Evolutionary conservation across 805 yeast genomes (phyloP), one percentile per base, ranked within the genome.

Genomic region (Pichia exigua): DNA sequence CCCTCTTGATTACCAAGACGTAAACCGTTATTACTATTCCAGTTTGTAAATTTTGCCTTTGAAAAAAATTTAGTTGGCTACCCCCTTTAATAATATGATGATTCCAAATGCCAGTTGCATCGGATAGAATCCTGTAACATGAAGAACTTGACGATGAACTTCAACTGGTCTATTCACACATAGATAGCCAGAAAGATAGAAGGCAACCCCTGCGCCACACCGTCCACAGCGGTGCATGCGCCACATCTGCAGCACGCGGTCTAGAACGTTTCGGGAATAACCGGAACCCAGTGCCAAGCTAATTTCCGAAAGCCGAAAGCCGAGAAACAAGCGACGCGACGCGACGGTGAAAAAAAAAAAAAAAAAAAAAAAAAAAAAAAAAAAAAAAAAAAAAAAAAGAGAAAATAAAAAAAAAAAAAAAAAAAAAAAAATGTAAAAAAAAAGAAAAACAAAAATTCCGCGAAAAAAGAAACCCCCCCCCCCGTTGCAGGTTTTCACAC

Each of bases 51-150:
- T 35, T 57, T 57, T 15, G 45, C 26, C 30, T 57, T 58, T 44
- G 53, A 55, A 54, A 55, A 54, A 59, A 62, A 26, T 54, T 56
- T 9, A 55, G 45, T 21, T 53, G 48, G 21, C 55, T 40, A 10
- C 62, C 63, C 20, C 63, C 62, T 17, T 61, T 61, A 32, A 59
- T 58, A 51, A 57, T 58, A 50, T 65, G 68, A 44, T 72, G 74
- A 45, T 65, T 67, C 77, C 77, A 73, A 47, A 75, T 68, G 11
- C 70, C 71, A 17, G 73, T 61, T 46, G 67, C 65, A 44, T 77
- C 78, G 18, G 62, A 61, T 22, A 62, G n/a, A n/a, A 61, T 44
- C 68, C 70, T 32, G 70, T 67, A 39, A 67, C 70, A 18, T 65
- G 70, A 6, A 68, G 65, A 35, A 61, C 64, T 50, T 62, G 66